Conservation (phyloP, 192 early-diverging fungal species). For the Spinellus fusiger region DNA sequence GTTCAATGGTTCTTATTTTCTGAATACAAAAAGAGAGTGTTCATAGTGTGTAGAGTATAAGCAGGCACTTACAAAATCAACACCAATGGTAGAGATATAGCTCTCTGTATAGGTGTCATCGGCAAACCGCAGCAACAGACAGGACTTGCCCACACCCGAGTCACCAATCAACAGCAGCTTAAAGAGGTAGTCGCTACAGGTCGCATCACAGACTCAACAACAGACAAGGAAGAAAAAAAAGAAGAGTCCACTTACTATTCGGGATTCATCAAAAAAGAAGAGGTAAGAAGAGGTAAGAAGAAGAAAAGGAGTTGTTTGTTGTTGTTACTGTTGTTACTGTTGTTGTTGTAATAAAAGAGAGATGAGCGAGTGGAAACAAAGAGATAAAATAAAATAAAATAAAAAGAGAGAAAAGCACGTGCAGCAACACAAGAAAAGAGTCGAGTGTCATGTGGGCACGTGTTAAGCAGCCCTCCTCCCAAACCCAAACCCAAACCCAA, state of each 20-base stretch:
- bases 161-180: conserved; percentile 97
- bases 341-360: neutral
- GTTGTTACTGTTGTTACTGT: no score
- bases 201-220: neutral
- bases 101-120: conserved; percentile 98
- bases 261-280: neutral
- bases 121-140: conserved; percentile 91
- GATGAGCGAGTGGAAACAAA: neutral
- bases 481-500: no score
- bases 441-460: neutral
- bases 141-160: conserved; percentile 98
- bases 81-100: conserved; percentile 97
- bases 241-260: conserved; percentile 12
- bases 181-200: conserved; percentile 91
- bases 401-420: neutral
- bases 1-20: conserved; percentile 60
- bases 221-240: neutral
- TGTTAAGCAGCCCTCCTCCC: no score
- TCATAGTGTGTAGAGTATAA: neutral
- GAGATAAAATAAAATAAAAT: neutral
- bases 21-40: neutral
- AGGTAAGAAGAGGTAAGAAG: neutral
- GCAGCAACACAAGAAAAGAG: neutral
- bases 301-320: no score
- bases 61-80: conserved; percentile 81